Evolutionary conservation across 108 stramenopile genomes (phyloP).

Genomic region (Conticribra weissflogii): DNA sequence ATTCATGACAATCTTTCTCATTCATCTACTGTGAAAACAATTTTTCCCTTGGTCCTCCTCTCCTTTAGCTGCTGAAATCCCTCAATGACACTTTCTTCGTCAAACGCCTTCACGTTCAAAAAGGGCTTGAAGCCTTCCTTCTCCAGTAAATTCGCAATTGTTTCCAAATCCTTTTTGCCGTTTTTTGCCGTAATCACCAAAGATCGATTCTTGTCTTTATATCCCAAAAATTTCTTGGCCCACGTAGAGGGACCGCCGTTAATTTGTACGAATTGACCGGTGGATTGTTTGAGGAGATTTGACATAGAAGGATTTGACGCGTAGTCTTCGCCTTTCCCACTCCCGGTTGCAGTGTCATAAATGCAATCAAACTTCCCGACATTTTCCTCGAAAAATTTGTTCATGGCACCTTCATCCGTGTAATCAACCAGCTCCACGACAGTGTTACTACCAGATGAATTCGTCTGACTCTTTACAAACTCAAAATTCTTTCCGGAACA

Average conservation of each 20-base stretch:
- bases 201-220: slow-evolving; percentile 2
- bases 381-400: slow-evolving; percentile 32
- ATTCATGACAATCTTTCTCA: no score
- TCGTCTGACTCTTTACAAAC: slow-evolving; percentile 14
- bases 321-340: slow-evolving; percentile 54
- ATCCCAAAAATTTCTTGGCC: slow-evolving; percentile 20
- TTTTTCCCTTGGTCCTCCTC: slow-evolving; percentile 51
- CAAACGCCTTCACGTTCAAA: slow-evolving; percentile 32
- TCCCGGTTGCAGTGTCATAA: slow-evolving; percentile 53
- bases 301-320: slow-evolving; percentile 17
- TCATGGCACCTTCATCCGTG: slow-evolving; percentile 29
- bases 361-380: slow-evolving; percentile 48
- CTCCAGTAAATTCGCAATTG: slow-evolving; percentile 26
- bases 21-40: slow-evolving; percentile 45
- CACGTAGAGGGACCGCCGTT: slow-evolving; percentile 20
- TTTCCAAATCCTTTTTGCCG: slow-evolving; percentile 21
- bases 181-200: slow-evolving; percentile 23
- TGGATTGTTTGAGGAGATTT: slow-evolving; percentile 24
- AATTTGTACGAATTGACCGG: slow-evolving; percentile 43
- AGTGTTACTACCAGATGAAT: neutral
- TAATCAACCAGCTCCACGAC: slow-evolving; percentile 46
- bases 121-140: slow-evolving; percentile 10
- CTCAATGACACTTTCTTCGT: slow-evolving; percentile 32
- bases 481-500: slow-evolving; percentile 54
- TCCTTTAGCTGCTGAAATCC: slow-evolving; percentile 43